Percentiles rank a stretch among this genome's conserved stretches.
phyloP scores from a whole-genome alignment of 768 basidiomycete genomes.

The Mycena belliarum region DNA sequence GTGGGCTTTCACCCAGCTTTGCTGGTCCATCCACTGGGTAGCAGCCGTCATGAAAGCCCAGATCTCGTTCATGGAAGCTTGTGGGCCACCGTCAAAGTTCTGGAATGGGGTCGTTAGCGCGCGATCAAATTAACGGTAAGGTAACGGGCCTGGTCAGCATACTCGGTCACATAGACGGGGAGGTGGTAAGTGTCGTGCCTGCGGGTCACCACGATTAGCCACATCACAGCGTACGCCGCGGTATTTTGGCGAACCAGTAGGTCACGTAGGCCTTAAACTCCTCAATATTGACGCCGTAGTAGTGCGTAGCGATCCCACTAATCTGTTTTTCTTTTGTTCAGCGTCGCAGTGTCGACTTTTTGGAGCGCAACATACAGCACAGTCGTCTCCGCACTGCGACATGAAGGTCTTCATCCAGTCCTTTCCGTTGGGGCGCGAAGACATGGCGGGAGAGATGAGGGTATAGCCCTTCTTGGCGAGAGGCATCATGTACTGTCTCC shows the following conservation, averaged over 20 bases:
- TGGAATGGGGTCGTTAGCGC: conserved; percentile 25
- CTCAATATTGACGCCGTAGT: conserved; percentile 55
- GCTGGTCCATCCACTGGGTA: conserved; percentile 46
- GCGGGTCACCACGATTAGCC: no score
- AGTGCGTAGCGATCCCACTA: conserved; percentile 63
- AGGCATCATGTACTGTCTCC: conserved; percentile 62
- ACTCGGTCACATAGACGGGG: conserved; percentile 50
- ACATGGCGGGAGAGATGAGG: conserved; percentile 67
- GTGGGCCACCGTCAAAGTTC: conserved; percentile 54
- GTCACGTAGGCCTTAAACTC: conserved; percentile 24
- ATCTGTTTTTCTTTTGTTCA: conserved; percentile 43
- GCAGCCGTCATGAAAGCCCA: conserved; percentile 48
- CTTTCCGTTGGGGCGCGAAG: conserved; percentile 57
- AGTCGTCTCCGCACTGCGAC: conserved; percentile 42
- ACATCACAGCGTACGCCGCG: no score
- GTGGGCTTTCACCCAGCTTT: conserved; percentile 42
- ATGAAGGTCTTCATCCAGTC: conserved; percentile 52
- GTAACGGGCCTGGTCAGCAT: conserved; percentile 58
- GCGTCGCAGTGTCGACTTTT: not conserved
- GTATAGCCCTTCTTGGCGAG: conserved; percentile 55
- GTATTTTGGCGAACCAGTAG: no score
- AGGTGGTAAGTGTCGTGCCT: conserved; percentile 38
- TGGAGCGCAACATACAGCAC: conserved; percentile 46
- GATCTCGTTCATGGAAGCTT: conserved; percentile 43
- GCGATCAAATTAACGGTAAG: not conserved